A percentile compares a stretch with the other conserved stretches of the same genome.
These are phyloP conservation scores for Wickerhamiella dianesei DNA, from an alignment of 805 yeast genomes.

Conservation along the genomic window DNA sequence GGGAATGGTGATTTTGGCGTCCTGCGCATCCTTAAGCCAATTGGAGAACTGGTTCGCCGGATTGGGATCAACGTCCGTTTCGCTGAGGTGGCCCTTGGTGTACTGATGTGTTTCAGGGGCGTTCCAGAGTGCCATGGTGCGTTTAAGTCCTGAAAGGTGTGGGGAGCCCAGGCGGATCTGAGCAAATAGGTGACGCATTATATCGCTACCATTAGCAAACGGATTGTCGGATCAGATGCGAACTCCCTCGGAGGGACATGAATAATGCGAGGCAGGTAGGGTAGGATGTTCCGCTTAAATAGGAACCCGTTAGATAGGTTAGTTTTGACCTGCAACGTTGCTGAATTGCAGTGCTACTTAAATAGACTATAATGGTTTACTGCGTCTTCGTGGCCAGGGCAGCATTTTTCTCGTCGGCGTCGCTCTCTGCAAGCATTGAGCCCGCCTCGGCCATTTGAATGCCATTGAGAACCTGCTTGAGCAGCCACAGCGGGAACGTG, in stretches of 20 bases:
- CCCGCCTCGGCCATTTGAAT: slow-evolving; percentile 85
- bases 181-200: not conserved
- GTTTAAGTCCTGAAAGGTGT: not conserved
- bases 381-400: not conserved
- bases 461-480: slow-evolving; percentile 81
- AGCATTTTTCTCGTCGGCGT: slow-evolving; percentile 40
- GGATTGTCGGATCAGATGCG: not conserved
- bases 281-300: too few relatives aligned
- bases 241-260: not conserved
- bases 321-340: too few relatives aligned
- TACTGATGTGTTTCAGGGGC: slow-evolving; percentile 17
- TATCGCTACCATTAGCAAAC: not conserved
- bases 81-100: slow-evolving; percentile 39
- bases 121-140: slow-evolving; percentile 12
- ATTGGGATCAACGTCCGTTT: slow-evolving; percentile 47
- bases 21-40: slow-evolving; percentile 74
- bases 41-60: slow-evolving; percentile 48
- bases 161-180: not conserved
- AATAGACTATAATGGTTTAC: not conserved
- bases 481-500: slow-evolving; percentile 75
- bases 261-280: not conserved
- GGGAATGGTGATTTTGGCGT: slow-evolving; percentile 47
- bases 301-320: too few relatives aligned
- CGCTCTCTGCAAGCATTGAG: slow-evolving; percentile 59
- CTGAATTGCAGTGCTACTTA: too few relatives aligned